A percentile compares a stretch with the other conserved stretches of the same genome.
Conservation (phyloP, 2,329 filamentous ascomycete genomes). For the Penicillium sp. region DNA sequence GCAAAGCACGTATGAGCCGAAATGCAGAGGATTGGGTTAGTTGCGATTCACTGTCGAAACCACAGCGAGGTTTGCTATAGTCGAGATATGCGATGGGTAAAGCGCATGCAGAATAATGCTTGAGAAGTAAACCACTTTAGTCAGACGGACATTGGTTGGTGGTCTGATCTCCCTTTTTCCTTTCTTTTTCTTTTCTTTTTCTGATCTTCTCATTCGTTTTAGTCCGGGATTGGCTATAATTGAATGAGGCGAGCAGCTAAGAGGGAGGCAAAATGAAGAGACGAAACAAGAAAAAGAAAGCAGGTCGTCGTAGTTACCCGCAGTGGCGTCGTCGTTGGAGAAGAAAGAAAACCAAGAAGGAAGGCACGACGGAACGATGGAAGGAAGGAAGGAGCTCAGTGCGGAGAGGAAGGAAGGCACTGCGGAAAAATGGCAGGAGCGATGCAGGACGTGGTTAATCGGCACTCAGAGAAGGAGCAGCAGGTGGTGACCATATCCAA, state of each 20-base stretch:
- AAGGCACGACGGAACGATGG: background rate
- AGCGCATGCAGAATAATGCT: background rate
- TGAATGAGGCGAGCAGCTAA: background rate
- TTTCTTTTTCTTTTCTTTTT: no score
- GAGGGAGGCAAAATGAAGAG: background rate
- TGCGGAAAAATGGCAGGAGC: conserved; percentile 1
- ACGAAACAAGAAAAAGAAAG: background rate
- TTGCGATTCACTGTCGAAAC: background rate
- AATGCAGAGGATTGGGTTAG: background rate
- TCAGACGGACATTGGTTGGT: background rate
- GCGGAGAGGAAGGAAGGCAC: background rate
- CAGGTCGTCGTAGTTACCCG: background rate
- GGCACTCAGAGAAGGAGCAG: background rate
- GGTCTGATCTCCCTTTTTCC: background rate
- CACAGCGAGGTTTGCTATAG: background rate
- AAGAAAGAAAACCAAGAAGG: background rate
- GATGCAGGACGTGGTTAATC: conserved; percentile 9
- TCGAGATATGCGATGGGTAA: background rate
- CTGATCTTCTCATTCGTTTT: background rate
- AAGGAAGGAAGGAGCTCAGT: background rate
- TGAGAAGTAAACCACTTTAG: background rate
- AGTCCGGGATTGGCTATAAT: background rate
- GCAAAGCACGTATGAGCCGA: background rate
- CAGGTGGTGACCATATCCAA: conserved; percentile 7
- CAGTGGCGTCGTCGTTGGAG: background rate